Evolutionary conservation across 2,329 filamentous ascomycete genomes (phyloP), one percentile per base, ranked within the genome.

Genomic region (Fragosphaeria purpurea): DNA sequence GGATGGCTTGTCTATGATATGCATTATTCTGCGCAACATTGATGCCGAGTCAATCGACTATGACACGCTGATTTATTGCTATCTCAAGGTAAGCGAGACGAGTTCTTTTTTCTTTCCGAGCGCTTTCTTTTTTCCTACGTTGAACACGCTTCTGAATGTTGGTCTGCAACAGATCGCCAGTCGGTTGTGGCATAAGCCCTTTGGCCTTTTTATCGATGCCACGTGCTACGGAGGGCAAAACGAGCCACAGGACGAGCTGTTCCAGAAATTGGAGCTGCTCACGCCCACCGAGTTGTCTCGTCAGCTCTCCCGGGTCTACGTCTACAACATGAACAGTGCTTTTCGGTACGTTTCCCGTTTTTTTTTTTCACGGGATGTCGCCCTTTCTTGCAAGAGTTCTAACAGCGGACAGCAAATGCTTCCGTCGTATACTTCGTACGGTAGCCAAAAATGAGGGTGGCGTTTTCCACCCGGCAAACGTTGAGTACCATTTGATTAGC

Each of bases 301-400:
- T 47, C 77, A 82, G 53, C 66, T 85, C 4, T 70, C 75, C 1
- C 72, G 80, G 39, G 72, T 84, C 41, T 86, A 85, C 56, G 72
- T 86, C 12, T 85, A 86, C 64, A 86, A 86, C 60, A 85, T 85
- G 81, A 86, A 86, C 58, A 84, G 78, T 59, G 76, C 80, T 9
- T 85, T 83, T 62, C 75, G 77, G 75, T 77, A 65, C 55, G 68
- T 32, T 12, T n/a, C 9, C 13, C n/a, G 38, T n/a, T 30, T 35
- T 7, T 30, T 34, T 11, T 7, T 12, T 22, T 22, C 22, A 22
- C 22, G 22, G 22, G 22, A 22, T 22, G 22, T 22, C 22, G 22
- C 22, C 12, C 8, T 48, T 30, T n/a, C 50, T 37, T 22, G 11
- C 5, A 8, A n/a, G 7, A n/a, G 39, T 40, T 11, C 37, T 41